A percentile compares a stretch with the other conserved stretches of the same genome.
Conservation (phyloP, 148 eudicot species). For the Pouteria glomerata region DNA sequence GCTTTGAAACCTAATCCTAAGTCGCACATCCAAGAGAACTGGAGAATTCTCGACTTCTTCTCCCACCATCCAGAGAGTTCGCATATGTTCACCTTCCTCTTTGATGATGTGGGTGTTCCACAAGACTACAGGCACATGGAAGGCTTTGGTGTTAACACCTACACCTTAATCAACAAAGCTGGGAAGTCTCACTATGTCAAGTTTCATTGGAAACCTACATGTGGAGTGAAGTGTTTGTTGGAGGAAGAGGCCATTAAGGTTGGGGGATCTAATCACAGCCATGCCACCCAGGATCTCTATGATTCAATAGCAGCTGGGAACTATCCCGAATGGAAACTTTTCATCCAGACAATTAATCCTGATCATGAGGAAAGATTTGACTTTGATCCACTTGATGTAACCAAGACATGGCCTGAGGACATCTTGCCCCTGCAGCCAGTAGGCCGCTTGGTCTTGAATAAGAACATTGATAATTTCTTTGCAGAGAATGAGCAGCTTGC, state of each 20-base stretch:
- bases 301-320: constrained; percentile 95
- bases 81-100: constrained; percentile 76
- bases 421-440: constrained; percentile 86
- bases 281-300: constrained; percentile 85
- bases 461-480: constrained; percentile 91
- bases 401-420: constrained; percentile 96
- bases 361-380: constrained; percentile 83
- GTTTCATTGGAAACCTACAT: constrained; percentile 96
- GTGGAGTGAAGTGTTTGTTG: constrained; percentile 77
- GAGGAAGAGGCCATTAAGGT: constrained; percentile 78
- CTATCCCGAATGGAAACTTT: constrained; percentile 93
- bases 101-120: constrained; percentile 84
- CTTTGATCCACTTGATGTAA: constrained; percentile 90
- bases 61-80: constrained; percentile 92
- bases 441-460: constrained; percentile 89
- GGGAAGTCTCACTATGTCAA: constrained; percentile 84
- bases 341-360: constrained; percentile 79
- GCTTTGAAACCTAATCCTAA: constrained; percentile 93
- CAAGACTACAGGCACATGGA: constrained; percentile 92
- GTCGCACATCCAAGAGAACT: constrained; percentile 88
- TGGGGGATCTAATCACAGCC: constrained; percentile 94
- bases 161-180: constrained; percentile 67
- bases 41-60: constrained; percentile 91
- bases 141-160: constrained; percentile 84
- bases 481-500: constrained; percentile 92